Evolutionary conservation across 352 stramenopile species (phyloP), one percentile per base, ranked within the genome.

Genomic region (Phytophthora fragariae): DNA sequence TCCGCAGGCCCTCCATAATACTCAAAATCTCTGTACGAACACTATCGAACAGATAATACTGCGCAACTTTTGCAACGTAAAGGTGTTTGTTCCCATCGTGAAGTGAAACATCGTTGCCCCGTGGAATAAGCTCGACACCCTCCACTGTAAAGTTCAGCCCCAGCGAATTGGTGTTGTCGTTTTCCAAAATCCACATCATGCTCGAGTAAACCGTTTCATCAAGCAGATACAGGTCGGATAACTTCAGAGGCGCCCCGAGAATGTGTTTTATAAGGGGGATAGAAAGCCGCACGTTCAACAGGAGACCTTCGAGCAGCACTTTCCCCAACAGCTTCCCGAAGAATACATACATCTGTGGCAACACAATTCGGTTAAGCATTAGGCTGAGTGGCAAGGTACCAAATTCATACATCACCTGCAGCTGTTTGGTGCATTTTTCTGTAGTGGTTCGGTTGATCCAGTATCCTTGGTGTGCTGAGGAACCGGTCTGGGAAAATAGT

Each of bases 1-100:
- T 97, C 65, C 96, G 98, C 54, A 99, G 95, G 14, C 98, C 90
- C 5, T 86, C 75, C 49, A 91, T 60, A 3, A 95, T 77, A 27
- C 73, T 96, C 49, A 81, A 87, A 12, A 99, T 73, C 78, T 99
- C 96, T 2, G 76, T 54, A 59, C 83, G 73, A 55, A 99, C 90
- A 19, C 96, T 94, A 65, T 97, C 96, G 66, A 99, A 94, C 27
- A 99, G 70, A 69, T 97, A 97, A 79, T 99, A 99, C 66, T 98
- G 97, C 53, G 99, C 80, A 49, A 96, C 90, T 27, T 92, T 91
- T 10, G 90, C 81, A 15, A 99, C 82, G 73, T 98, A 99, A 65
- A 98, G 82, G 1, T 93, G 83, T 61, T 99, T 97, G 88, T 99
- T 99, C 33, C 93, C 88, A 56, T 99, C 97, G 17, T 92, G 98